phyloP scores from a whole-genome alignment of 306 rosid species.

The Quercus suber region DNA sequence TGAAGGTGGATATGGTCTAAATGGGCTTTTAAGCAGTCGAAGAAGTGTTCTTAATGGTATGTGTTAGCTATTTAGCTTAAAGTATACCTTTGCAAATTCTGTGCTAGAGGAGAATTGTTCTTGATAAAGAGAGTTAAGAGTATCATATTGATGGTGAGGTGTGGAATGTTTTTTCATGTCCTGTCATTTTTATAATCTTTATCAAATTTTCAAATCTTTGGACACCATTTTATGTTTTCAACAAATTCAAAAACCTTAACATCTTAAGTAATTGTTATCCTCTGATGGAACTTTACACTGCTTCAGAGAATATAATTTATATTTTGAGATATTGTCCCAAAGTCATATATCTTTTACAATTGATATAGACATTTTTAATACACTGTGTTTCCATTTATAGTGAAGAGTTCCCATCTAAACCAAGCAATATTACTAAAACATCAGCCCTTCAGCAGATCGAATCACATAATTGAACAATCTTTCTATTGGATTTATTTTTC shows the following conservation, averaged over 20 bases:
- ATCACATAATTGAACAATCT: not conserved
- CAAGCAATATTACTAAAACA: not conserved
- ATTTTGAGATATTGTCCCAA: not conserved
- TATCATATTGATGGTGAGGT: not conserved
- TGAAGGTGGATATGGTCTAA: conserved; percentile 79
- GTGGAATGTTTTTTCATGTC: not conserved
- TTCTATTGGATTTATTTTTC: not conserved
- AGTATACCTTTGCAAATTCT: conserved; percentile 1
- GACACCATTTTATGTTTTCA: not conserved
- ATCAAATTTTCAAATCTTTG: not conserved
- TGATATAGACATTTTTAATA: not conserved
- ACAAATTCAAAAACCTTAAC: not conserved
- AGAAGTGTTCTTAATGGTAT: conserved; percentile 64
- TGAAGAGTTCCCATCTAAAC: not conserved
- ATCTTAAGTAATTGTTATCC: not conserved
- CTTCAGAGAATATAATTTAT: not conserved
- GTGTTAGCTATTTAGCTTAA: conserved; percentile 6
- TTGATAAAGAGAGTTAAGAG: not conserved
- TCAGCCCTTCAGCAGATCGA: not conserved
- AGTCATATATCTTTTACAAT: not conserved
- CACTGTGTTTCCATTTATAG: not conserved
- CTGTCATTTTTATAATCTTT: not conserved
- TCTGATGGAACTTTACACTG: not conserved
- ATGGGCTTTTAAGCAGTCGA: conserved; percentile 61
- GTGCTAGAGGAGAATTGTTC: conserved; percentile 9